These are phyloP conservation scores for Phytophthora meadii DNA, from an alignment of 352 stramenopile genomes.

Conservation along the genomic window DNA sequence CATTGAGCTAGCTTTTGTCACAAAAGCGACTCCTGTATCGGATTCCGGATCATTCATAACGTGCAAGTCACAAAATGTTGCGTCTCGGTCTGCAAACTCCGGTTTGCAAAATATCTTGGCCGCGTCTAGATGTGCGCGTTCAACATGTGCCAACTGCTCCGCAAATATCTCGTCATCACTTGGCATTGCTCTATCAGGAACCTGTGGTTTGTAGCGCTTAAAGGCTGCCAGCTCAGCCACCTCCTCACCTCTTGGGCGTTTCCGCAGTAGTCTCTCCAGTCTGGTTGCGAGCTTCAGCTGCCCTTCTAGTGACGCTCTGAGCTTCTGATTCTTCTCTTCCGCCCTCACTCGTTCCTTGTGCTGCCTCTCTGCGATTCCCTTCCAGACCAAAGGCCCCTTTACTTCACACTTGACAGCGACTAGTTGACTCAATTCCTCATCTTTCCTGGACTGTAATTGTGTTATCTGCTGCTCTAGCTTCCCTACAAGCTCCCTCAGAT, in stretches of 20 bases:
- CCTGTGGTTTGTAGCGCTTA: slow-evolving; percentile 27
- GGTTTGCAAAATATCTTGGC: slow-evolving; percentile 18
- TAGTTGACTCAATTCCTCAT: not conserved
- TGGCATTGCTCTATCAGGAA: not conserved
- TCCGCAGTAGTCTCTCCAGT: slow-evolving; percentile 40
- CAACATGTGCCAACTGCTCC: slow-evolving; percentile 35
- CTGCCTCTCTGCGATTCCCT: slow-evolving; percentile 38
- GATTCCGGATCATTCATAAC: slow-evolving; percentile 26
- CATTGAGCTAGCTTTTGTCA: slow-evolving; percentile 44
- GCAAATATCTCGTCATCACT: slow-evolving; percentile 42
- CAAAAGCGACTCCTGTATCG: slow-evolving; percentile 32
- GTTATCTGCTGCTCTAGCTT: slow-evolving; percentile 37
- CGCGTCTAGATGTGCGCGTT: slow-evolving; percentile 29
- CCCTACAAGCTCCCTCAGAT: slow-evolving; percentile 38
- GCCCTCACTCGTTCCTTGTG: slow-evolving; percentile 25
- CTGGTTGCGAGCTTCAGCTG: slow-evolving; percentile 44
- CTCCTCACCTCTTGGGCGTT: slow-evolving; percentile 30
- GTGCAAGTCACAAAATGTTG: slow-evolving; percentile 24
- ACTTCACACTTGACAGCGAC: not conserved
- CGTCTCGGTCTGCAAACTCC: slow-evolving; percentile 17
- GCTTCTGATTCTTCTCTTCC: slow-evolving; percentile 45
- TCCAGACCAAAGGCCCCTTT: slow-evolving; percentile 28
- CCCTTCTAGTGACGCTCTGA: slow-evolving; percentile 35
- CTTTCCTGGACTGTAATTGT: slow-evolving; percentile 15
- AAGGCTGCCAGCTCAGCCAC: slow-evolving; percentile 7